A percentile compares a stretch with the other conserved stretches of the same genome.
These are phyloP conservation scores for Backusella westeae DNA, from an alignment of 192 early-diverging fungal genomes.

Conservation along the genomic window DNA sequence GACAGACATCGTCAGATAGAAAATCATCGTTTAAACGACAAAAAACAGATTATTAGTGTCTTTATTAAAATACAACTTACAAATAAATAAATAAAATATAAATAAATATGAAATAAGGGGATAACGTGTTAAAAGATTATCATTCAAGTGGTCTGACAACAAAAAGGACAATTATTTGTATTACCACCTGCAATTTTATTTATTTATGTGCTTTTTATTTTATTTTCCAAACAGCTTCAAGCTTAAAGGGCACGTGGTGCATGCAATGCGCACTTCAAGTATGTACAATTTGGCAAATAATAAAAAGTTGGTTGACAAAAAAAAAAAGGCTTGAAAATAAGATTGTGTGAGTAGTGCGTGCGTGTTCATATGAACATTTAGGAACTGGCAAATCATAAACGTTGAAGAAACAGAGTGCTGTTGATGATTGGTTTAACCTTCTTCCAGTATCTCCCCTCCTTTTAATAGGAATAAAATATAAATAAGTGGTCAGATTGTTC, in stretches of 20 bases:
- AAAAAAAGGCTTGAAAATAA: neutral
- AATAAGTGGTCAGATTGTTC: neutral
- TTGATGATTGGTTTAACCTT: conserved; percentile 3
- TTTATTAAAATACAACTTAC: neutral
- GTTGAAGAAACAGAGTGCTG: neutral
- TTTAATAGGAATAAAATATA: conserved; percentile 1
- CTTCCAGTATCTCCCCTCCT: neutral
- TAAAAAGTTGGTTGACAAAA: neutral
- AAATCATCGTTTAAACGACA: neutral
- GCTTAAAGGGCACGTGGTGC: neutral
- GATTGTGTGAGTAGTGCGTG: neutral
- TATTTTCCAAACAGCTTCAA: neutral
- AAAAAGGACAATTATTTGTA: neutral
- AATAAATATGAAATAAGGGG: neutral
- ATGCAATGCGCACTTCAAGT: neutral
- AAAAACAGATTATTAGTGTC: neutral
- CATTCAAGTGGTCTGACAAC: conserved; percentile 4
- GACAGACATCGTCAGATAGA: neutral
- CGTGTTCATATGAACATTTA: conserved; percentile 2
- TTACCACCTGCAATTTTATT: neutral
- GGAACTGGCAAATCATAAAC: neutral
- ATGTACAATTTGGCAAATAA: neutral
- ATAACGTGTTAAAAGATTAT: neutral
- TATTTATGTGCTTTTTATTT: neutral
- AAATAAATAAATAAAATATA: neutral